Evolutionary conservation across 1,139 yeast genomes (phyloP), one percentile per base, ranked within the genome.

Genomic region (Suhomyces terraborum): DNA sequence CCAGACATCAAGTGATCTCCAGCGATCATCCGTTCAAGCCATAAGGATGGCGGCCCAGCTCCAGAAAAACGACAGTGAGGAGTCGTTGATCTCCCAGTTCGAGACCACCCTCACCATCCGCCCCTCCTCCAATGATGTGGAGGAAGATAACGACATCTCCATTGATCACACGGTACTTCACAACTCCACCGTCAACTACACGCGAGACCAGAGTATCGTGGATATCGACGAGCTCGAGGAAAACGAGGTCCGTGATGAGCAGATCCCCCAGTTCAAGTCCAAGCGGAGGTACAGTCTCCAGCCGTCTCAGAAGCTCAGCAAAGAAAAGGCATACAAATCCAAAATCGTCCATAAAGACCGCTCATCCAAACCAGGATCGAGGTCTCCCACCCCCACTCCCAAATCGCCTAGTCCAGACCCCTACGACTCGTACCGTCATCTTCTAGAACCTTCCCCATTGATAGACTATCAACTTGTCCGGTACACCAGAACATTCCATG

Each of bases 101-200:
- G 78, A 73, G 52, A 73, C 78, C 4, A 73, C 77, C 1, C 62
- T 73, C 38, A 69, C 73, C 20, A 69, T 73, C 43, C 53, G 64
- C 41, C 74, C 77, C n/a, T 59, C 73, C 8, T 57, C 70, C 25
- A 62, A 67, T 38, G 75, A 69, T n/a, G 57, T 57, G 26, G 62
- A 58, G 28, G 69, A 62, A 36, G 64, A 57, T 37, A 51, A 54
- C 22, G 78, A 73, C 47, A 53, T 72, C 25, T 68, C 77, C 12
- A 70, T 73, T 46, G 77, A 73, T 43, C 76, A 72, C 48, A 69
- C 74, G 8, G 58, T 66, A 8, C 61, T 64, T 42, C 60, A 65
- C 39, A 62, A 62, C 42, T 59, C 62, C 36, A 48, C 59, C 16
- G 49, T 49, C 42, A 61, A 59, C 45, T 61, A 55, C 45, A 58